Conservation (phyloP, 2,329 filamentous ascomycete genomes). For the Trichoderma brevicompactum region DNA sequence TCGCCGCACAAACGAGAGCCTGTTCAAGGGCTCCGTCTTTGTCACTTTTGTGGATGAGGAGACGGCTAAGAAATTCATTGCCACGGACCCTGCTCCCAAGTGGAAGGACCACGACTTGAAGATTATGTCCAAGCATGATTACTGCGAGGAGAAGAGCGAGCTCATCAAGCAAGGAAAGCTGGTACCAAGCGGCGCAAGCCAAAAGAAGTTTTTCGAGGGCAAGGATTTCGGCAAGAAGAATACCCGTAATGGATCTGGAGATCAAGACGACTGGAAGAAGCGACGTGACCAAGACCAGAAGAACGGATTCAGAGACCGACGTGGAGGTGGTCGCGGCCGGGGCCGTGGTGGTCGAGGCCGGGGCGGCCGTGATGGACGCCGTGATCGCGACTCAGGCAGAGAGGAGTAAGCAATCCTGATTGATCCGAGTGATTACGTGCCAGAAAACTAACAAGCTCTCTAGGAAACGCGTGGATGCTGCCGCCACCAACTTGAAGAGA, state of each 20-base stretch:
- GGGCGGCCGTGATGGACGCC: slow-evolving; percentile 46
- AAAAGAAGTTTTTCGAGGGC: slow-evolving; percentile 57
- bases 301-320: slow-evolving; percentile 59
- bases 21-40: slow-evolving; percentile 96
- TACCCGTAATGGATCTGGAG: slow-evolving; percentile 49
- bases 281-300: slow-evolving; percentile 65
- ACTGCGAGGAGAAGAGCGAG: slow-evolving; percentile 76
- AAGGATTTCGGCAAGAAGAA: slow-evolving; percentile 45
- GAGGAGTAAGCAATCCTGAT: slow-evolving; percentile 33
- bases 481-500: slow-evolving; percentile 56
- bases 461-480: slow-evolving; percentile 26
- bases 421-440: not conserved
- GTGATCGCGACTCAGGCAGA: slow-evolving; percentile 35
- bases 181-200: slow-evolving; percentile 55
- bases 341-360: slow-evolving; percentile 51
- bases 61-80: slow-evolving; percentile 77
- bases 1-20: slow-evolving; percentile 70
- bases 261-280: slow-evolving; percentile 66
- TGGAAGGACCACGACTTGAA: slow-evolving; percentile 80
- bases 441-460: not conserved
- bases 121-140: slow-evolving; percentile 87
- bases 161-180: slow-evolving; percentile 74
- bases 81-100: slow-evolving; percentile 76
- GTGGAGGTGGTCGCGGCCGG: slow-evolving; percentile 50
- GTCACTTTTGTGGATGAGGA: slow-evolving; percentile 87